These are phyloP conservation scores for Massospora cicadina DNA, from an alignment of 371 early-diverging fungal species.

Conservation along the genomic window DNA sequence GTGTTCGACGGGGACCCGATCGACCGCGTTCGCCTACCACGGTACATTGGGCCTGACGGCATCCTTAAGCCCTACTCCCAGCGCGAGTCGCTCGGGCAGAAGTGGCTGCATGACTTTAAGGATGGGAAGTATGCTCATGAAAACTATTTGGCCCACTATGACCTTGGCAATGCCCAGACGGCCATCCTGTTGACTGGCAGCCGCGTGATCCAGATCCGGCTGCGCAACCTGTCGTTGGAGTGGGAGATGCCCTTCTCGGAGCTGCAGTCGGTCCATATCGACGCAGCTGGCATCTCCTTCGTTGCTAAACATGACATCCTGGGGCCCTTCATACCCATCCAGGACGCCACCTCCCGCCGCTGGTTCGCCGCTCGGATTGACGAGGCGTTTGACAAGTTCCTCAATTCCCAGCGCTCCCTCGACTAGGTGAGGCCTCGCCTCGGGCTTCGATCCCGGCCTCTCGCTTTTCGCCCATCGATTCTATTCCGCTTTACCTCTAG, in stretches of 20 bases:
- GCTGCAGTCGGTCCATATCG: conserved; percentile 1
- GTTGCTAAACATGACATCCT: background rate
- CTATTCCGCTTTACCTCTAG: too few species aligned
- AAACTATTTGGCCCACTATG: conserved; percentile 62
- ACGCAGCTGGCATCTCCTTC: background rate
- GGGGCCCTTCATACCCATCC: conserved; percentile 7
- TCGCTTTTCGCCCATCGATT: too few species aligned
- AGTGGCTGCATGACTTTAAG: conserved; percentile 70
- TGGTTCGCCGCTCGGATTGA: conserved; percentile 9
- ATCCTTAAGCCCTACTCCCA: conserved; percentile 55
- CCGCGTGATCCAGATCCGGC: background rate
- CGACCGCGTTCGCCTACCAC: conserved; percentile 70
- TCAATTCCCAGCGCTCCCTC: background rate
- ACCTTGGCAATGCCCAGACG: conserved; percentile 2
- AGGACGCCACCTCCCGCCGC: background rate
- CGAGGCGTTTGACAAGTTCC: conserved; percentile 2
- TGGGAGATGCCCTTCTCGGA: conserved; percentile 10
- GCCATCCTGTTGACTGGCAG: conserved; percentile 3
- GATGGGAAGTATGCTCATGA: conserved; percentile 69
- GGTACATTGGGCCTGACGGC: conserved; percentile 66
- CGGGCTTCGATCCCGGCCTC: too few species aligned
- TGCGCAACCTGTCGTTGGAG: conserved; percentile 5
- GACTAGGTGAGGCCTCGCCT: too few species aligned
- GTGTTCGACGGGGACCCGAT: conserved; percentile 48
- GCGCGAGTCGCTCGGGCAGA: conserved; percentile 77